Evolutionary conservation across 2,329 filamentous ascomycete species (phyloP).

Genomic region (Pseudogymnoascus verrucosus): DNA sequence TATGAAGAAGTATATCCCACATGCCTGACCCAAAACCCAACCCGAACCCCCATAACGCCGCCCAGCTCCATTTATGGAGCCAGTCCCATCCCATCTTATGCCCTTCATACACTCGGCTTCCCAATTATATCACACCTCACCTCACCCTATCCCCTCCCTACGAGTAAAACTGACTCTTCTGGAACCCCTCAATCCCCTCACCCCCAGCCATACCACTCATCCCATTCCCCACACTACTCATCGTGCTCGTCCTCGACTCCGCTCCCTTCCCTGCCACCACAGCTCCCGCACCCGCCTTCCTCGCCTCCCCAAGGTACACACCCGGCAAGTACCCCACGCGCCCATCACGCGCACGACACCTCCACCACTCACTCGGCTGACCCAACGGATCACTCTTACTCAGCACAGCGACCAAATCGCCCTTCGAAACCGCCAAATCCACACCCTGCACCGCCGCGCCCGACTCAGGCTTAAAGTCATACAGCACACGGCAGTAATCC

Average conservation of each 20-base stretch:
- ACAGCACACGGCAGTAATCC: constrained; percentile 91
- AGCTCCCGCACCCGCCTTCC: constrained; percentile 39
- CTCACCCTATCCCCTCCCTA: constrained; percentile 21
- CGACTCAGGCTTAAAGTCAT: constrained; percentile 82
- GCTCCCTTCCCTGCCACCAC: constrained; percentile 26
- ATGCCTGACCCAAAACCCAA: not conserved
- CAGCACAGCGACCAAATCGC: constrained; percentile 88
- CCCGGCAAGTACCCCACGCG: constrained; percentile 85
- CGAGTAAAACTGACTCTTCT: constrained; percentile 62
- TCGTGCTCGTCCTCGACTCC: constrained; percentile 38
- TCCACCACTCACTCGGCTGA: constrained; percentile 94
- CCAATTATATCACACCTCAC: not conserved
- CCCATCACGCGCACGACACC: constrained; percentile 82
- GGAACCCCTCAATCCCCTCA: constrained; percentile 61
- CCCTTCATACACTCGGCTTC: not conserved
- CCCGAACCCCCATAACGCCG: not conserved
- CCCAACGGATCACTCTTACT: constrained; percentile 89
- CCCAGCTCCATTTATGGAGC: not conserved
- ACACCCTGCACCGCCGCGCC: constrained; percentile 59
- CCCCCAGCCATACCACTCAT: constrained; percentile 44
- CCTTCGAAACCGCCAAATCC: constrained; percentile 87
- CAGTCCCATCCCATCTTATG: not conserved
- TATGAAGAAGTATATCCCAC: not conserved
- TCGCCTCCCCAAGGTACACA: constrained; percentile 75
- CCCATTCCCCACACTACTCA: constrained; percentile 22